Base-by-base conservation (phyloP, 495 filamentous ascomycete species). In the Aspergillus mulundensis region DNA sequence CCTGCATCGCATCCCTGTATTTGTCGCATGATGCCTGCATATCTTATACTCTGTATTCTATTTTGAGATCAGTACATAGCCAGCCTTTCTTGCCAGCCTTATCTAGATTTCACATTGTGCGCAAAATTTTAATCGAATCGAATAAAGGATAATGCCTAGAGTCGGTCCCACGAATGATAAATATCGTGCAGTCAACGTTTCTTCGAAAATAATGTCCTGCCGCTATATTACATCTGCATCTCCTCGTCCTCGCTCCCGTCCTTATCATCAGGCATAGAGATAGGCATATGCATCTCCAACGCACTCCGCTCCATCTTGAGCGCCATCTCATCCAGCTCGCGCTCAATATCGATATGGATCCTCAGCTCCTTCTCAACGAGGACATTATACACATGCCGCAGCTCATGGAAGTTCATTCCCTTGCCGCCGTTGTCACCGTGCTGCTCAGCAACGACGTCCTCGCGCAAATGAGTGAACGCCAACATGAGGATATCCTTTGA, bases 401-500 rank as follows among this genome's bases (percentile, higher is more conserved):
- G 41, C 46, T 83, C 79, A 42, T 68, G 62, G 20, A 70, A 68
- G 11, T 20, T 62, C 66, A 81, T 70, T 2, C 59, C 68, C 2
- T 66, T 53, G 18, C 49, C 56, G 32, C 11, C 10, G 38, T 53
- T 41, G 32, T 18, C 16, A 14, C 34, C 18, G 15, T 40, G 18
- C 23, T 23, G 25, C 11, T 46, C 49, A 2, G 24, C 25, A 7
- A 62, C 30, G 18, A 64, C 11, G 28, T 69, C 64, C 43, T 59
- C 66, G 56, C 64, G 67, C 21, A 84, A 69, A 61, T 77, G 78
- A 24, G 70, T 71, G 61, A 89, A 89, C 0, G 76, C 86, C 23
- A 86, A 61, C 73, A 88, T 75, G 52, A 83, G 78, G 10, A 88
- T 67, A 54, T 84, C 82, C 68, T 91, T 94, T 1, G 82, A 83